phyloP scores from a whole-genome alignment of 495 filamentous ascomycete species.

The Ramalina peruviana region DNA sequence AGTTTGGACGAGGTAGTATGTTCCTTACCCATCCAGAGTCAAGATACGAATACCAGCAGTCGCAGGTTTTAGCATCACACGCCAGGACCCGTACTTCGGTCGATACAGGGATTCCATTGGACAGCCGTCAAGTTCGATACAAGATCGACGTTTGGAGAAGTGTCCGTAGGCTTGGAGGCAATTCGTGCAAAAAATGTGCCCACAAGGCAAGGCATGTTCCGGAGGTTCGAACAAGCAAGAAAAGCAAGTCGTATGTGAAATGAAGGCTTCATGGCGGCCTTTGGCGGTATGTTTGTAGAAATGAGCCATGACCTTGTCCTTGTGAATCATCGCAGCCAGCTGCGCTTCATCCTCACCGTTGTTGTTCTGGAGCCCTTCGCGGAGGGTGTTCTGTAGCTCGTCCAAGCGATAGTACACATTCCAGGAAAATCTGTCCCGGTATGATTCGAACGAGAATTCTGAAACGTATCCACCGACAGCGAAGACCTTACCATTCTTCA shows the following conservation, averaged over 20 bases:
- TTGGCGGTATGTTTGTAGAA: conserved; percentile 17
- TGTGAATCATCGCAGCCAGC: conserved; percentile 21
- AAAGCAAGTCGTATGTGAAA: conserved; percentile 24
- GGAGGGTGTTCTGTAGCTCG: conserved; percentile 8
- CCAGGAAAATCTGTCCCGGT: conserved; percentile 20
- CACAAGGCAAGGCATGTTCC: conserved; percentile 25
- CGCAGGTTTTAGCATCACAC: conserved; percentile 20
- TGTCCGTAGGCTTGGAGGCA: conserved; percentile 27
- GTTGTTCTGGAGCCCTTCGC: background rate
- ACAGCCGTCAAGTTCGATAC: conserved; percentile 3
- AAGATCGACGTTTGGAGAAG: conserved; percentile 21
- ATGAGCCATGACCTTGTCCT: conserved; percentile 14
- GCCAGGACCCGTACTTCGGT: background rate
- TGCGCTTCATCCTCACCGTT: conserved; percentile 18
- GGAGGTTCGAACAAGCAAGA: conserved; percentile 25
- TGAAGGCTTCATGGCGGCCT: conserved; percentile 7
- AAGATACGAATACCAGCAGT: conserved; percentile 25
- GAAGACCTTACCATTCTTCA: conserved; percentile 31
- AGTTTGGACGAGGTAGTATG: conserved; percentile 21
- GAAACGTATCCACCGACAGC: conserved; percentile 32
- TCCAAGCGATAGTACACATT: conserved; percentile 17
- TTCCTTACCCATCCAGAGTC: conserved; percentile 26
- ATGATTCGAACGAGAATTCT: conserved; percentile 24
- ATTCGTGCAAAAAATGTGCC: conserved; percentile 27
- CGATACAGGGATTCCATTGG: background rate